These are phyloP conservation scores for button mushroom (Agaricus bisporus) DNA, from an alignment of 768 basidiomycete genomes.

Conservation along the genomic window DNA sequence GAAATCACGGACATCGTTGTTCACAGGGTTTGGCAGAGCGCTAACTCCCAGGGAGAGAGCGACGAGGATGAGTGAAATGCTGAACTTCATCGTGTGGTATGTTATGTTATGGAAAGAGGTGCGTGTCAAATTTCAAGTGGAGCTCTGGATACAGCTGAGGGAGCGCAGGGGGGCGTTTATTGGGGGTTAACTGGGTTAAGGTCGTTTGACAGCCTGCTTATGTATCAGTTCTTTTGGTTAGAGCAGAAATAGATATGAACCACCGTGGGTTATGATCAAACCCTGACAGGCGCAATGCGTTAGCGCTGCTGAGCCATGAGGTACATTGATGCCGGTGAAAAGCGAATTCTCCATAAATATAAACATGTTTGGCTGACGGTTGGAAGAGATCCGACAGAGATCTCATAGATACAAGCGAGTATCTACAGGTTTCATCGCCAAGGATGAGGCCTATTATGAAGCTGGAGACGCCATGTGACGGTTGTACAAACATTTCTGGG, in stretches of 20 bases:
- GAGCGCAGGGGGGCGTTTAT: neutral
- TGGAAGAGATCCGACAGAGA: no score
- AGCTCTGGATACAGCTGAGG: neutral
- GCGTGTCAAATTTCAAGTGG: neutral
- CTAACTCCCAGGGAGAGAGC: constrained; percentile 1
- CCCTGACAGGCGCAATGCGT: constrained; percentile 4
- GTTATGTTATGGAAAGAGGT: neutral
- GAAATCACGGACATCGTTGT: neutral
- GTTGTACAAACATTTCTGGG: no score
- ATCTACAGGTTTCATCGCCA: no score
- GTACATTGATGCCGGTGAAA: constrained; percentile 6
- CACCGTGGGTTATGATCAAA: constrained; percentile 4
- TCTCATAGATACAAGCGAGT: neutral
- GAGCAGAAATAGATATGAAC: constrained; percentile 8
- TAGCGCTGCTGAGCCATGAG: constrained; percentile 8
- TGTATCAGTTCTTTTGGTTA: neutral
- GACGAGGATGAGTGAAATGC: neutral
- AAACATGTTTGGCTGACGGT: neutral
- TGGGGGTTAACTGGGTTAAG: neutral
- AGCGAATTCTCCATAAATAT: neutral
- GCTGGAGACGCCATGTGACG: no score
- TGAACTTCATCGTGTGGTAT: neutral
- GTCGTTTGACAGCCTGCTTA: constrained; percentile 8
- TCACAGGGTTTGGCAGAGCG: neutral
- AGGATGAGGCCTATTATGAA: no score